Conservation (phyloP, 352 stramenopile genomes). For the Phytophthora europaea region DNA sequence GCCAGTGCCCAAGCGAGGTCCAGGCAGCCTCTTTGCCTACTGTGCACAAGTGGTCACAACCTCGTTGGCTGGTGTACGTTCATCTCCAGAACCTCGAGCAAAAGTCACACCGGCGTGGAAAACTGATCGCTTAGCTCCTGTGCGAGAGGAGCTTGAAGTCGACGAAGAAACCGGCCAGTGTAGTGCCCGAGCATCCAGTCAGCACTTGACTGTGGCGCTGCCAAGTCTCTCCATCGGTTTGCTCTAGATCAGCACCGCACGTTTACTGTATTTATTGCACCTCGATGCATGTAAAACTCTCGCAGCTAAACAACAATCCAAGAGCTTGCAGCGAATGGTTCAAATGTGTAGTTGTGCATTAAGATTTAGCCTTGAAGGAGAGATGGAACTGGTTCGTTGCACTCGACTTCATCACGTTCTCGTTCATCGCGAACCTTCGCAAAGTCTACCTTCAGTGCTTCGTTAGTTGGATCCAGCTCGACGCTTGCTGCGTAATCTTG, state of each 20-base stretch:
- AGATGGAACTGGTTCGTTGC: background rate
- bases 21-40: constrained; percentile 46
- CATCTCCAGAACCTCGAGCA: constrained; percentile 26
- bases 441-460: constrained; percentile 59
- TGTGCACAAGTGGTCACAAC: constrained; percentile 54
- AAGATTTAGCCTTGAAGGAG: constrained; percentile 21
- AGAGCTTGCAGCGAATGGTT: background rate
- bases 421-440: constrained; percentile 43
- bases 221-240: constrained; percentile 40
- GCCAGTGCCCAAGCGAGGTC: constrained; percentile 34
- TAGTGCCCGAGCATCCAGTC: background rate
- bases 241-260: constrained; percentile 17
- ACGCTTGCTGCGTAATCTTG: constrained; percentile 63
- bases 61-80: constrained; percentile 26
- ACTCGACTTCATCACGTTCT: constrained; percentile 9
- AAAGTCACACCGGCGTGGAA: constrained; percentile 56
- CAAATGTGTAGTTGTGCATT: background rate
- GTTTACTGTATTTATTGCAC: constrained; percentile 2
- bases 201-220: constrained; percentile 22
- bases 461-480: constrained; percentile 71
- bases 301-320: background rate
- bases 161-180: constrained; percentile 39
- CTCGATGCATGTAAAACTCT: background rate
- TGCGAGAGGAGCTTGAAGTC: constrained; percentile 21
- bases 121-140: constrained; percentile 16